These are phyloP conservation scores for Ophiostoma pallidulum DNA, from an alignment of 2,329 filamentous ascomycete genomes.

Conservation along the genomic window DNA sequence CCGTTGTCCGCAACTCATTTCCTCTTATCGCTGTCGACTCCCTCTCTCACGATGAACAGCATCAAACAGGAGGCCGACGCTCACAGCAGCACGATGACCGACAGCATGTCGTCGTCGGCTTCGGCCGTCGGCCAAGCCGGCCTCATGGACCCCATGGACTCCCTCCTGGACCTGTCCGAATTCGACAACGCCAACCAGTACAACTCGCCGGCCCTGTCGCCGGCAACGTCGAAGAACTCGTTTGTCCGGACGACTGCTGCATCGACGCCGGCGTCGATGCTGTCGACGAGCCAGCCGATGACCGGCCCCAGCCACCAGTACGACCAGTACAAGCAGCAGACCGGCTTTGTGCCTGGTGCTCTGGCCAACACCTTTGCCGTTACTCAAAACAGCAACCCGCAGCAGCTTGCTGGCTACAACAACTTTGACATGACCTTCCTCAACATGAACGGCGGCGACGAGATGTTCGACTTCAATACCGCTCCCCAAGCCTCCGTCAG, in stretches of 20 bases:
- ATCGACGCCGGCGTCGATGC: conserved; percentile 42
- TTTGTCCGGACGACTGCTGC: conserved; percentile 34
- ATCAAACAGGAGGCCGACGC: conserved; percentile 16
- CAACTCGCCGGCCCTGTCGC: conserved; percentile 52
- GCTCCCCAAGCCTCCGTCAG: conserved; percentile 50
- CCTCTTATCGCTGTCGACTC: neutral
- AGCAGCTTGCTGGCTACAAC: conserved; percentile 45
- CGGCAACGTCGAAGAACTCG: conserved; percentile 42
- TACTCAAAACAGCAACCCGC: conserved; percentile 48
- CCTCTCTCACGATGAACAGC: conserved; percentile 7
- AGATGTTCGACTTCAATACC: conserved; percentile 64
- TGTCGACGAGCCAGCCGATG: conserved; percentile 48
- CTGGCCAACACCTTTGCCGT: conserved; percentile 71
- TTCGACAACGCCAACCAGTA: conserved; percentile 51
- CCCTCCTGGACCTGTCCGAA: conserved; percentile 50
- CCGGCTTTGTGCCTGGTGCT: conserved; percentile 78
- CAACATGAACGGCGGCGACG: conserved; percentile 48
- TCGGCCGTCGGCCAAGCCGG: conserved; percentile 23
- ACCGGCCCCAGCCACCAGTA: conserved; percentile 89
- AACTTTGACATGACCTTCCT: conserved; percentile 38
- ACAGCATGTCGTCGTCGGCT: conserved; percentile 20
- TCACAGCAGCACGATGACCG: conserved; percentile 11
- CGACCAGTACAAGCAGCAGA: conserved; percentile 91
- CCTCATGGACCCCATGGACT: conserved; percentile 42
- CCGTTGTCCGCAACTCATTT: neutral